phyloP scores from a whole-genome alignment of 2,329 filamentous ascomycete genomes.

The Cladosporium sp. region DNA sequence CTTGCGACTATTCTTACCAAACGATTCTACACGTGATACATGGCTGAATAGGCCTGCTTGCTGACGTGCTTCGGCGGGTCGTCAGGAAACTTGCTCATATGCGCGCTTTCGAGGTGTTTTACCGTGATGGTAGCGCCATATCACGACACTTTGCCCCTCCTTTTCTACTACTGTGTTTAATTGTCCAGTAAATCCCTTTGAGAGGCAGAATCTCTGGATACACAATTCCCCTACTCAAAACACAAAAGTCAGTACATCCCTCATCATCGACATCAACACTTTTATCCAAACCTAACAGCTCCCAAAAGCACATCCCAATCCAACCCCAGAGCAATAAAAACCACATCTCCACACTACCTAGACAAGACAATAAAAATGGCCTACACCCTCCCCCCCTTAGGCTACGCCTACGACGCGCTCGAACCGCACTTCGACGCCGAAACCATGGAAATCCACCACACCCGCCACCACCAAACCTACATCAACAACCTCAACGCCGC shows the following conservation, averaged over 20 bases:
- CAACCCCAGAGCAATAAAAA: background rate
- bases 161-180: background rate
- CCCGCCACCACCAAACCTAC: slow-evolving; percentile 75
- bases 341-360: slow-evolving; percentile 12
- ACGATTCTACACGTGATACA: too few species aligned
- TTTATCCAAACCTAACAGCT: background rate
- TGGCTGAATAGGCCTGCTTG: background rate
- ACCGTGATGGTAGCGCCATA: slow-evolving; percentile 8
- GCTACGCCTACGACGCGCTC: slow-evolving; percentile 51
- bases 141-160: background rate
- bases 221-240: too few species aligned
- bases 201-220: too few species aligned
- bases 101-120: slow-evolving; percentile 6
- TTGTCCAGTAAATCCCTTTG: too few species aligned
- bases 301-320: background rate
- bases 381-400: slow-evolving; percentile 27
- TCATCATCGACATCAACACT: too few species aligned
- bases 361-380: slow-evolving; percentile 18
- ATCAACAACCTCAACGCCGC: slow-evolving; percentile 69
- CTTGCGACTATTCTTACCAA: too few species aligned
- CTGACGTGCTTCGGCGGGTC: slow-evolving; percentile 3
- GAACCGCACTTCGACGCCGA: slow-evolving; percentile 70
- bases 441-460: slow-evolving; percentile 78
- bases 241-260: too few species aligned
- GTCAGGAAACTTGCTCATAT: slow-evolving; percentile 10